These are phyloP conservation scores for Ustilago crameri DNA, from an alignment of 1,284 basidiomycete species.

Conservation along the genomic window DNA sequence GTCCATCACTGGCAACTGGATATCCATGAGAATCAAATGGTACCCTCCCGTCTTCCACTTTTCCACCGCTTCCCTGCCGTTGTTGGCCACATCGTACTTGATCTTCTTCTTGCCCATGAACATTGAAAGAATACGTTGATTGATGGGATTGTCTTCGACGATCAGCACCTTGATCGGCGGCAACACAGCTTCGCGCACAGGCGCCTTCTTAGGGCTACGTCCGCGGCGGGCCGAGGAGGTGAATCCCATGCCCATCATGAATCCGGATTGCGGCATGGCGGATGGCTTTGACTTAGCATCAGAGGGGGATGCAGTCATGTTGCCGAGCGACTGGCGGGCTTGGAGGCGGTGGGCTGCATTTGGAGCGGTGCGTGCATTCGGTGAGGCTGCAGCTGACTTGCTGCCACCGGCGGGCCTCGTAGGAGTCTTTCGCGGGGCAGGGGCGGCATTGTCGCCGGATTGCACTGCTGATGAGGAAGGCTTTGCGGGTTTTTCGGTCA, in stretches of 20 bases:
- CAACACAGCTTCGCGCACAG: slow-evolving; percentile 58
- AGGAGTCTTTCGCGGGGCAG: background rate
- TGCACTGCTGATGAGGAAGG: background rate
- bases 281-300: slow-evolving; percentile 45
- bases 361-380: slow-evolving; percentile 14
- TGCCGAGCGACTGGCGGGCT: slow-evolving; percentile 29
- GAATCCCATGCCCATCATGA: slow-evolving; percentile 65
- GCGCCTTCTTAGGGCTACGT: slow-evolving; percentile 53
- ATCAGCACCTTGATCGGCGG: slow-evolving; percentile 67
- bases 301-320: slow-evolving; percentile 24
- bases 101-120: slow-evolving; percentile 97
- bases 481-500: background rate
- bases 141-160: slow-evolving; percentile 89
- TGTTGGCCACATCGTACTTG: slow-evolving; percentile 91
- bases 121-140: slow-evolving; percentile 93
- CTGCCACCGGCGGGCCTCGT: slow-evolving; percentile 1
- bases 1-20: slow-evolving; percentile 98
- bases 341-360: slow-evolving; percentile 12
- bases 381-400: slow-evolving; percentile 12
- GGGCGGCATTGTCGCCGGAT: background rate
- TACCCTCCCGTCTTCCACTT: slow-evolving; percentile 95
- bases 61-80: slow-evolving; percentile 93
- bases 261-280: slow-evolving; percentile 63
- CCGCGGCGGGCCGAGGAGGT: slow-evolving; percentile 39
- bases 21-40: slow-evolving; percentile 99